These are phyloP conservation scores for Aspergillus sp. DNA, from an alignment of 2,329 filamentous ascomycete species.

Conservation along the genomic window DNA sequence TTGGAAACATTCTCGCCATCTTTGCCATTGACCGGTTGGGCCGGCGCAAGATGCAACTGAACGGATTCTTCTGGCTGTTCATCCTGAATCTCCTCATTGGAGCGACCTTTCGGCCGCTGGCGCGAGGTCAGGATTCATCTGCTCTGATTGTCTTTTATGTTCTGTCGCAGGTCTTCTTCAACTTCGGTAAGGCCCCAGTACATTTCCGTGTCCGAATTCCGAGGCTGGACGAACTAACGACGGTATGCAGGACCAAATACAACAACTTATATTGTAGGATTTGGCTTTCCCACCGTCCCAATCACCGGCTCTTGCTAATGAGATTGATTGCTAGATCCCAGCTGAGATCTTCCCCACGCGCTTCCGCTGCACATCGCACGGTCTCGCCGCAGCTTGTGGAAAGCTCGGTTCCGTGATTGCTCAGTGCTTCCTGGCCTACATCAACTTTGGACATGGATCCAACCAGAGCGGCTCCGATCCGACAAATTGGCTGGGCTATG, in stretches of 20 bases:
- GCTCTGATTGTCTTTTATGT: constrained; percentile 42
- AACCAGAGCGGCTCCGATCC: background rate
- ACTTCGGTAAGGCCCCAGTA: constrained; percentile 33
- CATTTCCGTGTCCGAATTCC: background rate
- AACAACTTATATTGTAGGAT: constrained; percentile 36
- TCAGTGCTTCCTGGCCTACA: constrained; percentile 19
- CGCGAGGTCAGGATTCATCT: constrained; percentile 3
- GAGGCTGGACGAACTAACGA: background rate
- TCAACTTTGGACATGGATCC: constrained; percentile 13
- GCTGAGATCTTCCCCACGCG: constrained; percentile 56
- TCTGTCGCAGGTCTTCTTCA: constrained; percentile 48
- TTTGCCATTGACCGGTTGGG: constrained; percentile 37
- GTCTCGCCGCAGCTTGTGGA: constrained; percentile 52
- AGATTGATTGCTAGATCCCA: constrained; percentile 33
- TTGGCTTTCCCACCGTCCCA: background rate
- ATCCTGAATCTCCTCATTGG: constrained; percentile 27
- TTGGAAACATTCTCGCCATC: constrained; percentile 39
- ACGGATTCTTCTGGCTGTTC: constrained; percentile 41
- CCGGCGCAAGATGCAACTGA: constrained; percentile 39
- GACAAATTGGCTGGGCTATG: constrained; percentile 20
- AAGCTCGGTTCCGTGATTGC: constrained; percentile 50
- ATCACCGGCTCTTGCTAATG: background rate
- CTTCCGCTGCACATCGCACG: constrained; percentile 54
- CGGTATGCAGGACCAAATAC: constrained; percentile 26
- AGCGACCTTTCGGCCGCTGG: constrained; percentile 11